A percentile compares a stretch with the other conserved stretches of the same genome.
phyloP scores from a whole-genome alignment of 1,284 basidiomycete genomes.

The Pyrrhoderma noxium region DNA sequence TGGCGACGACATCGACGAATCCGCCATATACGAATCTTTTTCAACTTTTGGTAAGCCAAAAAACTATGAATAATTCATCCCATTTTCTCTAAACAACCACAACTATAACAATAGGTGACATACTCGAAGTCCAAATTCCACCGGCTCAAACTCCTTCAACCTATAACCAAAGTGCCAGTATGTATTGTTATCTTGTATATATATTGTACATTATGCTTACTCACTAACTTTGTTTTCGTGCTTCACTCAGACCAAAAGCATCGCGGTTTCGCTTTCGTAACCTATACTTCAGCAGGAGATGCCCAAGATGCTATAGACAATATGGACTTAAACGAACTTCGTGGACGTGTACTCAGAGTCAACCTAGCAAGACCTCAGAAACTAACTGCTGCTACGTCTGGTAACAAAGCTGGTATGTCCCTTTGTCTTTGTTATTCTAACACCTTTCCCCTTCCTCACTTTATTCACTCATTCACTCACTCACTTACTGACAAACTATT shows the following conservation, averaged over 20 bases:
- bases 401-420: slow-evolving; percentile 66
- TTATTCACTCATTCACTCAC: slow-evolving; percentile 11
- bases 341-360: slow-evolving; percentile 67
- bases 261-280: slow-evolving; percentile 77
- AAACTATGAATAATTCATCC: slow-evolving; percentile 9
- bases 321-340: slow-evolving; percentile 79
- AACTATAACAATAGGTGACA: slow-evolving; percentile 48
- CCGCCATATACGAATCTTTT: slow-evolving; percentile 58
- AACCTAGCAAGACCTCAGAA: slow-evolving; percentile 73
- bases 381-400: slow-evolving; percentile 50
- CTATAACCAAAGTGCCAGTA: slow-evolving; percentile 42
- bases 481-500: not conserved
- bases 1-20: slow-evolving; percentile 68
- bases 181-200: slow-evolving; percentile 19
- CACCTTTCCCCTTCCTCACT: not conserved
- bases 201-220: too few relatives aligned
- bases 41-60: slow-evolving; percentile 64
- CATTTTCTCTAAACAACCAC: not conserved
- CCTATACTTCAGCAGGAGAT: slow-evolving; percentile 65
- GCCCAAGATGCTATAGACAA: slow-evolving; percentile 85
- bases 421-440: slow-evolving; percentile 1
- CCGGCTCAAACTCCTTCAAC: slow-evolving; percentile 53
- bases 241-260: slow-evolving; percentile 56
- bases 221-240: not conserved
- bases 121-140: slow-evolving; percentile 76